Evolutionary conservation across 345 rosid genomes (phyloP).

Genomic region (Mangifera indica): DNA sequence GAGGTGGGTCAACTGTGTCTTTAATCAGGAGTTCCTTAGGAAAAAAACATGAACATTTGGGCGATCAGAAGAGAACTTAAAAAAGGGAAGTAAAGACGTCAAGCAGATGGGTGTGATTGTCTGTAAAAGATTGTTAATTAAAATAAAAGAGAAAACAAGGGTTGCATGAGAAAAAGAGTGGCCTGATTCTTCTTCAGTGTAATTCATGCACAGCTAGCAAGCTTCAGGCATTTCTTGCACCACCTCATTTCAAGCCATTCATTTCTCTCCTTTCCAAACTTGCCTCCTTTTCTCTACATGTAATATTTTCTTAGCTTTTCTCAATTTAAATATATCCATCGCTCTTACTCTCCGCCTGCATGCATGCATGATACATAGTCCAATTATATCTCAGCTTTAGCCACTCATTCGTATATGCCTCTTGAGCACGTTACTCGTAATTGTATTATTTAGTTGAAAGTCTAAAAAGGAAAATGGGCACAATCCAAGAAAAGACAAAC

Average conservation of each 20-base stretch:
- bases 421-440: no score
- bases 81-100: neutral
- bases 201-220: constrained; percentile 3
- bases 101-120: neutral
- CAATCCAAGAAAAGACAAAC: no score
- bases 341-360: neutral
- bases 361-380: no score
- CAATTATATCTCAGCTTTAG: neutral
- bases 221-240: constrained; percentile 26
- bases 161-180: constrained; percentile 15
- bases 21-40: no score
- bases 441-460: no score
- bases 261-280: constrained; percentile 22
- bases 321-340: neutral
- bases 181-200: constrained; percentile 1
- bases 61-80: neutral
- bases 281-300: constrained; percentile 5
- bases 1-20: no score
- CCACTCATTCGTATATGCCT: no score
- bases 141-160: neutral
- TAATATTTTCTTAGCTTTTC: neutral
- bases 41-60: no score
- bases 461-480: no score
- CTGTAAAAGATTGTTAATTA: neutral
- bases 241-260: constrained; percentile 32